Conservation (phyloP, 371 early-diverging fungal species). For the Rhizopus arrhizus region DNA sequence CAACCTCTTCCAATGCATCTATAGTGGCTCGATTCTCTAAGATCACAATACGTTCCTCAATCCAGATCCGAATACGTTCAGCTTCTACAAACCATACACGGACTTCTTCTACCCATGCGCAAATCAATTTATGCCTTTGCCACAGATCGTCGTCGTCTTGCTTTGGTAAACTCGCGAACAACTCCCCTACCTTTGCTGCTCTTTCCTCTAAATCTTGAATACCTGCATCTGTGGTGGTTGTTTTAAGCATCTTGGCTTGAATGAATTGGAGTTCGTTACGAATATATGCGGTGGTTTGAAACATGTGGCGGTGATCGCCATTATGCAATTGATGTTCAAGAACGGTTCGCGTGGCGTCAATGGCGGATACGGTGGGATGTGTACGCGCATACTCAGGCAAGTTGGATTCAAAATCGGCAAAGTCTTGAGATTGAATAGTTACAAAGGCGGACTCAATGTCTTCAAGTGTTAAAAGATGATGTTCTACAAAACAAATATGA, state of each 20-base stretch:
- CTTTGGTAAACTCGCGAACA: conserved; percentile 18
- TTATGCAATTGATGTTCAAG: conserved; percentile 26
- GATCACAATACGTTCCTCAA: conserved; percentile 41
- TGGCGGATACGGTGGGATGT: conserved; percentile 28
- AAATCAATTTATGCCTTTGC: conserved; percentile 36
- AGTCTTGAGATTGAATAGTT: conserved; percentile 13
- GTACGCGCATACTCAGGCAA: conserved; percentile 3
- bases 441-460: conserved; percentile 7
- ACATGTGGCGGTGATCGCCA: background rate
- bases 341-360: conserved; percentile 34
- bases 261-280: conserved; percentile 55
- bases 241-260: conserved; percentile 49
- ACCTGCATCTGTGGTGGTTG: conserved; percentile 43
- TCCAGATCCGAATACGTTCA: conserved; percentile 49
- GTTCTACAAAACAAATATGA: background rate
- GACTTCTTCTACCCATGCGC: conserved; percentile 54
- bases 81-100: conserved; percentile 56
- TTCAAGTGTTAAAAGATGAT: conserved; percentile 4
- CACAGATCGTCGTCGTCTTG: conserved; percentile 6
- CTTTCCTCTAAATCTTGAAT: conserved; percentile 45
- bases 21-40: conserved; percentile 25
- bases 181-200: conserved; percentile 20
- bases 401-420: conserved; percentile 10
- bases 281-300: conserved; percentile 21
- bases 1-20: conserved; percentile 31